Evolutionary conservation across 139 green algal species (phyloP), one percentile per base, ranked within the genome.

Genomic region (Coccomyxa sp.): DNA sequence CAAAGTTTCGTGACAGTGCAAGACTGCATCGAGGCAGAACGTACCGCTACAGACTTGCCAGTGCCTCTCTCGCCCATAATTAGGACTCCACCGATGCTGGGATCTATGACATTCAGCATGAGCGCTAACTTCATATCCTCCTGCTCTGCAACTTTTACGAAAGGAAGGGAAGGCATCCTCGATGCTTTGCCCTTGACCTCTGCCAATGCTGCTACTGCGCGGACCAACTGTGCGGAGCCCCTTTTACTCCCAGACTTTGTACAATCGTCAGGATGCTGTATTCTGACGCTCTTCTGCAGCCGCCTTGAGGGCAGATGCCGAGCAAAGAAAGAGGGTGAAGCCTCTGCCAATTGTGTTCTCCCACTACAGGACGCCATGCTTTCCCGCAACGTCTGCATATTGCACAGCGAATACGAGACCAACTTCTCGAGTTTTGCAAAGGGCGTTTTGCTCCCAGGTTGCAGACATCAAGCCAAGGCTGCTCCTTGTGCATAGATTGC

Each of bases 11-110:
- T n/a, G n/a, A n/a, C n/a, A n/a, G n/a, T n/a, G n/a, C n/a, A n/a
- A n/a, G n/a, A n/a, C n/a, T n/a, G n/a, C n/a, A n/a, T n/a, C n/a
- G n/a, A n/a, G 38, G 76, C 40, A 38, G 39, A 29, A 34, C 81
- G 58, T 44, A 92, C 89, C 54, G 87, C 84, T 33, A 92, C 79
- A 6, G 86, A 92, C 85, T 98, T 98, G 81, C 89, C 94, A 10
- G 92, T 97, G 74, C 93, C 94, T 39, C 94, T 86, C 79, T 98
- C 94, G 64, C 94, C 94, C 94, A 98, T 97, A 81, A 98, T 95
- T 74, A 98, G 91, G 9, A 97, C 94, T 38, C 93, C 94, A 39
- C 93, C 94, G 71, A 98, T 96, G 55, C 85, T 87, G 3, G 91
- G 83, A 82, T 98, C 94, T 54, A 97, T 86, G 4, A 98, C 91